Evolutionary conservation across 495 filamentous ascomycete species (phyloP), one percentile per base, ranked within the genome.

Genomic region (Penicillium mononematosum): DNA sequence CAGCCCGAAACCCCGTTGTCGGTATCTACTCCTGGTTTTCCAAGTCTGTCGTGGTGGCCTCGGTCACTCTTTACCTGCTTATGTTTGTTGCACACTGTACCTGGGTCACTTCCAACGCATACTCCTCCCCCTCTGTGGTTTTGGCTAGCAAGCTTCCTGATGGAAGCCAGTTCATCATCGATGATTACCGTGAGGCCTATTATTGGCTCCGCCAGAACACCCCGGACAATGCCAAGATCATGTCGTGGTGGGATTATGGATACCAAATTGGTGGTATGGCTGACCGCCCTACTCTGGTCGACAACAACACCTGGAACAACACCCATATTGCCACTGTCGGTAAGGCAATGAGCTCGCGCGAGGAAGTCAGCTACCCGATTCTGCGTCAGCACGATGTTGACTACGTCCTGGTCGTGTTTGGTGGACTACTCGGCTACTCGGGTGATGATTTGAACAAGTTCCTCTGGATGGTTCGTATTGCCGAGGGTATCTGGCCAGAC

Each of bases 241-340:
- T 98, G 95, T 92, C 91, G 16, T 99, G 95, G 95, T 99, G 95
- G 95, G 95, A 99, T 70, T 99, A 99, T 62, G 95, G 95, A 50
- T 99, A 99, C 76, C 95, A 99, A 75, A 99, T 99, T 70, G 95
- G 95, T 76, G 95, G 95, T 56, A 99, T 99, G 95, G 95, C 95
- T 36, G 95, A 99, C 72, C 86, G 95, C 24, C 92, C 95, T 38
- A 99, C 95, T 0, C 80, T 99, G 41, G 95, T 99, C 19, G 95
- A 99, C 77, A 99, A 99, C 78, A 99, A 99, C 75, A 99, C 95
- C 16, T 99, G 95, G 95, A 99, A 99, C 77, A 99, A 99, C 77
- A 99, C 95, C 12, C 95, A 99, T 71, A 99, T 99, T 72, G 95
- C 95, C 39, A 99, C 95, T 14, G 95, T 99, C 48, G 95, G 95